A percentile compares a stretch with the other conserved stretches of the same genome.
Conservation (phyloP, 2,329 filamentous ascomycete genomes). For the Cadophora sp. region DNA sequence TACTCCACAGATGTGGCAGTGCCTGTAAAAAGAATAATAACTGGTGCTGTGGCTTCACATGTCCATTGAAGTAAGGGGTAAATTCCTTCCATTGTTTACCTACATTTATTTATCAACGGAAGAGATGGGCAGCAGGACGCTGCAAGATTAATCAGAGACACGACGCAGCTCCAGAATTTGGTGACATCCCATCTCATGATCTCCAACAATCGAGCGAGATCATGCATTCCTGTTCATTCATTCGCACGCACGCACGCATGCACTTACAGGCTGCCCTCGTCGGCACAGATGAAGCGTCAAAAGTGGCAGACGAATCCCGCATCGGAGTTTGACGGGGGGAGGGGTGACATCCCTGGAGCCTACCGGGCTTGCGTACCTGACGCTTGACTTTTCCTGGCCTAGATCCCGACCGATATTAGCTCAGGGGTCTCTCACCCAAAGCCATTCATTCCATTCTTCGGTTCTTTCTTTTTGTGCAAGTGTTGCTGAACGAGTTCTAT, state of each 20-base stretch:
- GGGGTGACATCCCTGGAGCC: neutral
- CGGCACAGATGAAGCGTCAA: conserved; percentile 5
- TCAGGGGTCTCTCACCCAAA: neutral
- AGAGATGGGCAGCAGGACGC: conserved; percentile 10
- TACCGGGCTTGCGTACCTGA: conserved; percentile 6
- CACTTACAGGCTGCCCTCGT: conserved; percentile 2
- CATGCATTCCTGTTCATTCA: conserved; percentile 8
- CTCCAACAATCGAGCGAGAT: conserved; percentile 6
- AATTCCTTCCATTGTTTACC: neutral
- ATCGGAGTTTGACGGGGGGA: neutral
- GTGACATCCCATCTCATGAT: conserved; percentile 16
- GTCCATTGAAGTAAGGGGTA: neutral
- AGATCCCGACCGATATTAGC: conserved; percentile 2
- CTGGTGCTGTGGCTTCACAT: neutral
- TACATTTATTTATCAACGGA: neutral
- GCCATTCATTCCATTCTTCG: too few species aligned
- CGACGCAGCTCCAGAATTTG: neutral
- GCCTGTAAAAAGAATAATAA: neutral
- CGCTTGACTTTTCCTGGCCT: conserved; percentile 6
- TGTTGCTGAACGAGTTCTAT: neutral
- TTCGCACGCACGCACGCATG: neutral
- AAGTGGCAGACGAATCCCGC: conserved; percentile 2
- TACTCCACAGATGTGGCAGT: conserved; percentile 16
- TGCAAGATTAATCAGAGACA: conserved; percentile 7
- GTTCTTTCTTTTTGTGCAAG: neutral